phyloP scores from a whole-genome alignment of 2,329 filamentous ascomycete genomes.

The Scytalidium lignicola region DNA sequence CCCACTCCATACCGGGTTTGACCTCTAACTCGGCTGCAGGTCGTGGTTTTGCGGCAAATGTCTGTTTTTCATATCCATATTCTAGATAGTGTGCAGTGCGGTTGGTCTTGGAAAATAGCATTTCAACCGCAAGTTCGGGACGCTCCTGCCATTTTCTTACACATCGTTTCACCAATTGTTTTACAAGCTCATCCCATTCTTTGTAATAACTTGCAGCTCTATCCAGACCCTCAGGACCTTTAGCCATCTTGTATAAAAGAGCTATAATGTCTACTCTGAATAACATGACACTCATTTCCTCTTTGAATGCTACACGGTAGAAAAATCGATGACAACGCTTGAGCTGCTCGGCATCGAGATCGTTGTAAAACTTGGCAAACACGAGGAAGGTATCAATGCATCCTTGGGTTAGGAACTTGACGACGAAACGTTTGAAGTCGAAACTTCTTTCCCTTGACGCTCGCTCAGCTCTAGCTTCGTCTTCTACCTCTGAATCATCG shows the following conservation, averaged over 20 bases:
- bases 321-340: conserved; percentile 93
- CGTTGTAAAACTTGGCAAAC: conserved; percentile 74
- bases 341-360: conserved; percentile 73
- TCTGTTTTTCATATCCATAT: conserved; percentile 81
- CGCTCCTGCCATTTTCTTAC: conserved; percentile 80
- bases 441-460: conserved; percentile 83
- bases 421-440: conserved; percentile 79
- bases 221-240: conserved; percentile 75
- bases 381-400: conserved; percentile 85
- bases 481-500: conserved; percentile 69
- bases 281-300: conserved; percentile 81
- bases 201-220: conserved; percentile 61
- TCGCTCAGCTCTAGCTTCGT: conserved; percentile 64
- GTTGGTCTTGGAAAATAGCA: conserved; percentile 90
- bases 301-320: conserved; percentile 90
- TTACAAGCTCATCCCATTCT: conserved; percentile 88
- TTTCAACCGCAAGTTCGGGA: conserved; percentile 80
- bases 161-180: conserved; percentile 76
- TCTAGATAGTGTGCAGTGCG: conserved; percentile 82
- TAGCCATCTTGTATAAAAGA: conserved; percentile 85
- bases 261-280: conserved; percentile 89
- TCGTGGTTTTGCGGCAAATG: conserved; percentile 56
- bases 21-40: conserved; percentile 81
- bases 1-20: conserved; percentile 59
- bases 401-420: conserved; percentile 75